Base-by-base conservation (phyloP, 78 protist species). In the Diacronema lutheri region DNA sequence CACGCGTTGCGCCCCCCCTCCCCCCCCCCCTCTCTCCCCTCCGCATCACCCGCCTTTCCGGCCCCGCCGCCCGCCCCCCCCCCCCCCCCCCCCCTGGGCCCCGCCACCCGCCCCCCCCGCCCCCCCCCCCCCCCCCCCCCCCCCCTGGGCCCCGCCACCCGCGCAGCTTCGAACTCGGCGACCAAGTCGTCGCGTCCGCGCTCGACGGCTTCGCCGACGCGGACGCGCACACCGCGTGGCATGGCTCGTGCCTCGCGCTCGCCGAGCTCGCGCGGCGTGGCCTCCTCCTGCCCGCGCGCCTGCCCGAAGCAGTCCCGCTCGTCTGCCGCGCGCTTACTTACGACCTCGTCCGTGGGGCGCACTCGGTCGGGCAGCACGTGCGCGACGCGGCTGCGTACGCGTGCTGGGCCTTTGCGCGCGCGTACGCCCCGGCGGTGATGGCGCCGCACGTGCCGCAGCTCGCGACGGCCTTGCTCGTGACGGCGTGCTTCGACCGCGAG, bases 311-410 rank as follows among this genome's bases (percentile, higher is more conserved):
- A 20, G 37, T 61, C 31, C 58, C 58, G 57, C 87, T 66, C 65
- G 12, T 64, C 61, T 23, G 44, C 1, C 1, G 50, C 29, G 95
- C 97, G 19, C 88, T 95, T n/a, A 61, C 16, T 55, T 85, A 29
- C 83, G 88, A 85, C 60, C 61, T 60, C 44, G 55, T 33, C 50
- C 38, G 80, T 31, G 93, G 90, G 58, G 20, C 85, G 46, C 9
- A 71, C 68, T 89, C 94, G 73, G 95, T 97, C 37, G 99, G 99
- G 4, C 61, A 95, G 19, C 90, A 97, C 57, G 99, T 98, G 12
- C 86, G 99, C 50, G 99, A 98, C 76, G 96, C 99, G 20, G 96
- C 99, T 9, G 94, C 97, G 77, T 98, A 94, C 84, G 96, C 96
- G 12, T 85, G 93, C 83, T 98, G 99, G 99, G 96, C 99, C 16